Conservation (phyloP, 2,329 filamentous ascomycete genomes). For the Colletotrichum caudatum region DNA sequence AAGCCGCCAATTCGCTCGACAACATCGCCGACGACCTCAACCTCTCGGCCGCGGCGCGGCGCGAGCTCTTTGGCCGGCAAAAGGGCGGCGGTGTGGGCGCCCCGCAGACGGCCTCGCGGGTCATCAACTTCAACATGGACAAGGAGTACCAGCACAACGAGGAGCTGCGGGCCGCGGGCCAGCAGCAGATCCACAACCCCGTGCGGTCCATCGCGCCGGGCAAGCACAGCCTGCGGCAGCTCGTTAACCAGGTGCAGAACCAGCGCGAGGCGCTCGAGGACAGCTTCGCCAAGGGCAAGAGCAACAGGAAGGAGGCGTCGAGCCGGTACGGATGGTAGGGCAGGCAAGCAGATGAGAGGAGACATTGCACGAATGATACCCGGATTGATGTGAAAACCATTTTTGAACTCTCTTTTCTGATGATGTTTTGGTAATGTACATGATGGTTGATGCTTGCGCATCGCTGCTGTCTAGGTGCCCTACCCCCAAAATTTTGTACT, state of each 20-base stretch:
- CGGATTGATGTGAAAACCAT: slow-evolving; percentile 10
- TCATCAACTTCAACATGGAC: slow-evolving; percentile 91
- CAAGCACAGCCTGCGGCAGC: slow-evolving; percentile 89
- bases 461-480: slow-evolving; percentile 17
- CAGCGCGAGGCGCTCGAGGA: slow-evolving; percentile 92
- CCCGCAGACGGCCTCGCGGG: slow-evolving; percentile 66
- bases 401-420: not conserved
- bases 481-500: slow-evolving; percentile 3
- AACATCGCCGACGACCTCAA: slow-evolving; percentile 82
- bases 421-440: slow-evolving; percentile 34
- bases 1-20: slow-evolving; percentile 69
- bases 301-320: slow-evolving; percentile 84
- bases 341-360: not conserved
- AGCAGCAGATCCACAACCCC: slow-evolving; percentile 81
- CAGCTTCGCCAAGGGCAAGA: slow-evolving; percentile 84
- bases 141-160: slow-evolving; percentile 89
- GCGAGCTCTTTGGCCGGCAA: slow-evolving; percentile 86
- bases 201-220: slow-evolving; percentile 85
- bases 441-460: slow-evolving; percentile 16
- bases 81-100: slow-evolving; percentile 46
- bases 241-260: slow-evolving; percentile 84
- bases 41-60: slow-evolving; percentile 79
- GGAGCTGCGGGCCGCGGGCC: slow-evolving; percentile 75
- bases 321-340: slow-evolving; percentile 83
- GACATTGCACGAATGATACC: slow-evolving; percentile 30